Percentiles rank a stretch among this genome's conserved stretches.
phyloP scores from a whole-genome alignment of 805 yeast genomes.

The Metschnikowia aberdeeniae region DNA sequence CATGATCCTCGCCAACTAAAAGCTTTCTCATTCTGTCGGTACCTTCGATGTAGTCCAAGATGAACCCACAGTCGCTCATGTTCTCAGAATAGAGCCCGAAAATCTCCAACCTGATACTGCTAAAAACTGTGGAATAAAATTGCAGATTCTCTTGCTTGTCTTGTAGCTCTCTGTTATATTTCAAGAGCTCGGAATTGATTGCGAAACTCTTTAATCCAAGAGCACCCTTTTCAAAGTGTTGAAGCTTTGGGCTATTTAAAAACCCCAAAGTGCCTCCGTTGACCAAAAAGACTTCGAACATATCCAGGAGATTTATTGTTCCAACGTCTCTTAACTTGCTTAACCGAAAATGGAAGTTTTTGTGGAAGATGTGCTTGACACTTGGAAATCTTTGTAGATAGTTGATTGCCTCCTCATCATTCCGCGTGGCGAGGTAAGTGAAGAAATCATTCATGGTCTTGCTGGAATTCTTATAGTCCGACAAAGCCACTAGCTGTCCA shows the following conservation, averaged over 20 bases:
- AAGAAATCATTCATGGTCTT: constrained; percentile 27
- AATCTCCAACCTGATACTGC: constrained; percentile 42
- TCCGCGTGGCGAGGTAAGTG: constrained; percentile 25
- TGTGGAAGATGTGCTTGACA: constrained; percentile 23
- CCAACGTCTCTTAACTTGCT: constrained; percentile 17
- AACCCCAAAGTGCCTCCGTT: constrained; percentile 35
- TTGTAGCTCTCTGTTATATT: constrained; percentile 51
- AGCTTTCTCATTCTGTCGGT: constrained; percentile 62
- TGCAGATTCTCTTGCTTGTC: constrained; percentile 62
- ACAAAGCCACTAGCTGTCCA: constrained; percentile 13
- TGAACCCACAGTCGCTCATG: constrained; percentile 31
- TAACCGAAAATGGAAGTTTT: constrained; percentile 21
- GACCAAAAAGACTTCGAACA: constrained; percentile 30
- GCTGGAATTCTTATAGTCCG: constrained; percentile 15
- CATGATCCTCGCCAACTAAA: constrained; percentile 50
- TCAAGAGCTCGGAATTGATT: constrained; percentile 43
- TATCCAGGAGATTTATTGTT: constrained; percentile 20
- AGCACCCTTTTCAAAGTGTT: constrained; percentile 35
- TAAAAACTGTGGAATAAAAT: constrained; percentile 46
- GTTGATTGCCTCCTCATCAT: constrained; percentile 35
- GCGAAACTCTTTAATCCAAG: constrained; percentile 31
- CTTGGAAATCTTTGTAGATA: constrained; percentile 28
- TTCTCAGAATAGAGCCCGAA: constrained; percentile 26
- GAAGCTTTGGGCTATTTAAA: constrained; percentile 31
- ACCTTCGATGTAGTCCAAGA: constrained; percentile 67